Evolutionary conservation across 805 yeast genomes (phyloP).

Genomic region (Ogataea ramenticola): DNA sequence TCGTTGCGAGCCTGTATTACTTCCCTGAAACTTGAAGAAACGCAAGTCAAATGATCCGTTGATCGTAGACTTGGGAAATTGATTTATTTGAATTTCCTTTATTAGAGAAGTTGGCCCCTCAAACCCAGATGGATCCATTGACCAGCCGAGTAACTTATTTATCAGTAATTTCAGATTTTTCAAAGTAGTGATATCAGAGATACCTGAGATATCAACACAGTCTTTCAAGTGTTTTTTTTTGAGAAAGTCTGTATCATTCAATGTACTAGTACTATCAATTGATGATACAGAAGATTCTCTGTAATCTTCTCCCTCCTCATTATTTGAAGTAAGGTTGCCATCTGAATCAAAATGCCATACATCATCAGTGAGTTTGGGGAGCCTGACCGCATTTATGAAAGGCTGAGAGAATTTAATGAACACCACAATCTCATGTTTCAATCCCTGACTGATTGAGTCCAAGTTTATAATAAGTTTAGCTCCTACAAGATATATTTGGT

Average conservation of each 20-base stretch:
- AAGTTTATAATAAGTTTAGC: constrained; percentile 27
- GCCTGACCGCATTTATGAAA: constrained; percentile 22
- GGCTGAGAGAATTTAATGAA: constrained; percentile 40
- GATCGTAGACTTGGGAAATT: background rate
- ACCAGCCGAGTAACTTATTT: too few species aligned
- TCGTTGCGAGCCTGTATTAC: constrained; percentile 9
- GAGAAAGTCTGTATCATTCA: background rate
- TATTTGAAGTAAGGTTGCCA: background rate
- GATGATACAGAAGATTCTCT: background rate
- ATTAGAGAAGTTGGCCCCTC: background rate
- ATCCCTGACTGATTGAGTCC: constrained; percentile 31
- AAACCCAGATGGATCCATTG: background rate
- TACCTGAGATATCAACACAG: constrained; percentile 6
- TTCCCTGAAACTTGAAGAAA: background rate
- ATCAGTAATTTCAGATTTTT: background rate
- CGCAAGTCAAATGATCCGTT: background rate
- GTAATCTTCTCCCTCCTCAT: background rate
- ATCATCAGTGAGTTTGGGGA: constrained; percentile 23
- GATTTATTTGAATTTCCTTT: background rate
- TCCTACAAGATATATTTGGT: constrained; percentile 32
- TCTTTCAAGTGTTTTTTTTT: constrained; percentile 13
- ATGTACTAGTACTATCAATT: background rate
- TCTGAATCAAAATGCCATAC: constrained; percentile 13
- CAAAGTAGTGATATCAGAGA: background rate
- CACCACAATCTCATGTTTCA: constrained; percentile 36